These are phyloP conservation scores for Clarireedia hainanense DNA, from an alignment of 2,329 filamentous ascomycete genomes.

Conservation along the genomic window DNA sequence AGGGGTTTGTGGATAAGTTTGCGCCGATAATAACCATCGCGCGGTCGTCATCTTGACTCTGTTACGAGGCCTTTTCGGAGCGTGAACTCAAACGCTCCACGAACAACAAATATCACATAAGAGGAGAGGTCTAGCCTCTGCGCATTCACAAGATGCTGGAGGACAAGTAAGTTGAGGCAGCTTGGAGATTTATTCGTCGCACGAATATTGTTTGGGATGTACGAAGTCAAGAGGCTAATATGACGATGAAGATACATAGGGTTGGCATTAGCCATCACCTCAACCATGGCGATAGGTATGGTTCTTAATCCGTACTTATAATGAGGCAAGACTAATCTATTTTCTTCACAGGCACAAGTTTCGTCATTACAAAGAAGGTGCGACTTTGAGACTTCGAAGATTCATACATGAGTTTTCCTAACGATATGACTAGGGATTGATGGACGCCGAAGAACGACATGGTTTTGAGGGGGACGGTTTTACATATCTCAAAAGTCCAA, in stretches of 20 bases:
- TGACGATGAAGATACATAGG: constrained; percentile 58
- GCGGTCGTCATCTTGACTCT: neutral
- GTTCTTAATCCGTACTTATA: constrained; percentile 9
- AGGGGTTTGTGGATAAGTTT: neutral
- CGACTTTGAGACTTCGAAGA: constrained; percentile 20
- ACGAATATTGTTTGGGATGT: neutral
- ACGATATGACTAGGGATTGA: constrained; percentile 57
- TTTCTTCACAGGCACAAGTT: constrained; percentile 68
- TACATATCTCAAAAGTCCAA: constrained; percentile 85
- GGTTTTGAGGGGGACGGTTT: constrained; percentile 97
- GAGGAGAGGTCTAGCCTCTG: constrained; percentile 14
- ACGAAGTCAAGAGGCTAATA: constrained; percentile 15
- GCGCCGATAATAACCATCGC: constrained; percentile 6
- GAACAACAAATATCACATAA: constrained; percentile 18
- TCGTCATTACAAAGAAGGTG: constrained; percentile 98
- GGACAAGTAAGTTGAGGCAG: constrained; percentile 35
- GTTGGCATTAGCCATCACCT: constrained; percentile 65
- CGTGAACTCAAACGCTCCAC: constrained; percentile 17
- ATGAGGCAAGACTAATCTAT: constrained; percentile 1
- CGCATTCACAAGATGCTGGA: constrained; percentile 33
- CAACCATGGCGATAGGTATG: constrained; percentile 69
- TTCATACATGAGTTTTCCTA: neutral
- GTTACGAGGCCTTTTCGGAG: neutral
- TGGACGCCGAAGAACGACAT: constrained; percentile 82
- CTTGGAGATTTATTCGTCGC: neutral